These are phyloP conservation scores for Solanum pinnatisectum DNA, from an alignment of 257 asterid species.

Conservation along the genomic window DNA sequence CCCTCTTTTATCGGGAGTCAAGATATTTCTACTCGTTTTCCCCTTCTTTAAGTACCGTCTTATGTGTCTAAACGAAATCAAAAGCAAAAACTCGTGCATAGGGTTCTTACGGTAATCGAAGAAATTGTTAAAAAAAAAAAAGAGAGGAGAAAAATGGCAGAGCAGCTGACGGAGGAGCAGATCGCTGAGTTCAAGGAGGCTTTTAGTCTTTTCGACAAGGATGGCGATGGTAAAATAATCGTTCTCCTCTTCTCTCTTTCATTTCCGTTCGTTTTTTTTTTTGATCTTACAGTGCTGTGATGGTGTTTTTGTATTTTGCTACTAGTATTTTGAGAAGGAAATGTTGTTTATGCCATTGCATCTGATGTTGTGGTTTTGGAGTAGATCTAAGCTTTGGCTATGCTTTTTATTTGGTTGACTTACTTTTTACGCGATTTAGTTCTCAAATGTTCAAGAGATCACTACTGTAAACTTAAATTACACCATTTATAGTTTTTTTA, in stretches of 20 bases:
- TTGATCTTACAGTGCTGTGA: not conserved
- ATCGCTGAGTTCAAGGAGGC: conserved; percentile 36
- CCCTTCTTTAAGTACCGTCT: not conserved
- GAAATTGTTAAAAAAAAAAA: not conserved
- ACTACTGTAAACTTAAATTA: not conserved
- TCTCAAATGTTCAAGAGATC: not conserved
- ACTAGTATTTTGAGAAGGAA: not conserved
- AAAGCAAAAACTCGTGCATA: not conserved
- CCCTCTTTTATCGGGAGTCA: not conserved
- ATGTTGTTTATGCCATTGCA: not conserved
- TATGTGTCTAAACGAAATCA: not conserved
- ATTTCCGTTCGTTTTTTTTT: not conserved
- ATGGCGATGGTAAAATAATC: conserved; percentile 19
- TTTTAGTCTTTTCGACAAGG: conserved; percentile 32
- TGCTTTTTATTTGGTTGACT: not conserved
- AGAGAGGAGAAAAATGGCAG: conserved; percentile 9
- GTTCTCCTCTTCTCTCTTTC: not conserved
- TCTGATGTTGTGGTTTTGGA: not conserved
- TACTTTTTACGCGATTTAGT: not conserved
- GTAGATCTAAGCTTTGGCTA: not conserved
- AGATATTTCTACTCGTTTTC: not conserved
- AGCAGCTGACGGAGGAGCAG: conserved; percentile 30
- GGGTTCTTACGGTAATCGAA: not conserved
- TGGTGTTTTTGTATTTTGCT: not conserved
- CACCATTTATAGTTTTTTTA: not conserved